These are phyloP conservation scores for Penicillium thymicola DNA, from an alignment of 2,329 filamentous ascomycete genomes.

Conservation along the genomic window DNA sequence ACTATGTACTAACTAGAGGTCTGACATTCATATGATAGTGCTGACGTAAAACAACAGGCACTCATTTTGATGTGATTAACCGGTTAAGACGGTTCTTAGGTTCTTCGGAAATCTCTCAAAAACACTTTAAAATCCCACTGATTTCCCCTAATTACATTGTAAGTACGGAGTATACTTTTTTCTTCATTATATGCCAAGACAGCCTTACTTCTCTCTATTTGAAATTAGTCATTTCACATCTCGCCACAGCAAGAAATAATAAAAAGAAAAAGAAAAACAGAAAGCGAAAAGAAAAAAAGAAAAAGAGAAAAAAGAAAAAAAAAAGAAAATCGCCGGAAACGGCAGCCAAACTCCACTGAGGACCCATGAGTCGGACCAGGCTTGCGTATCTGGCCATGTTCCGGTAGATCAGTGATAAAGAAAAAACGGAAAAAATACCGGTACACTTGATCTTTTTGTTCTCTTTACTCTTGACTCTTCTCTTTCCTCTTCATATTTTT, in stretches of 20 bases:
- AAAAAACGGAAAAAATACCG: constrained; percentile 16
- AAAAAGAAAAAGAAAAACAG: not conserved
- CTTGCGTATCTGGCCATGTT: constrained; percentile 43
- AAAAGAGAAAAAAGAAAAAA: not conserved
- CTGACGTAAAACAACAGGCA: constrained; percentile 21
- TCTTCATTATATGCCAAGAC: not conserved
- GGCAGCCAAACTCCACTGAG: constrained; percentile 25
- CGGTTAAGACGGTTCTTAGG: not conserved
- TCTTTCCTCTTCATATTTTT: not conserved
- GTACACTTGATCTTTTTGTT: constrained; percentile 12
- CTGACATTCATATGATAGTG: constrained; percentile 14
- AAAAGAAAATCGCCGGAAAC: constrained; percentile 27
- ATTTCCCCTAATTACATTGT: no score
- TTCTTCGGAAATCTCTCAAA: not conserved
- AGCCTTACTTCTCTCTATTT: not conserved
- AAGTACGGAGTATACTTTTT: no score
- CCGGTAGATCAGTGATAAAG: constrained; percentile 31
- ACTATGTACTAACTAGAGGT: not conserved
- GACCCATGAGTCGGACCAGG: constrained; percentile 44
- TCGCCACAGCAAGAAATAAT: constrained; percentile 16
- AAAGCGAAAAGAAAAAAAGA: not conserved
- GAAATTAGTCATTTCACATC: constrained; percentile 22
- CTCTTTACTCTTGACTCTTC: not conserved
- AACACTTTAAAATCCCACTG: not conserved
- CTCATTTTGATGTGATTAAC: not conserved